Percentiles rank a stretch among this genome's conserved stretches.
These are phyloP conservation scores for Strobilomyces confusus DNA, from an alignment of 768 basidiomycete genomes.

Conservation along the genomic window DNA sequence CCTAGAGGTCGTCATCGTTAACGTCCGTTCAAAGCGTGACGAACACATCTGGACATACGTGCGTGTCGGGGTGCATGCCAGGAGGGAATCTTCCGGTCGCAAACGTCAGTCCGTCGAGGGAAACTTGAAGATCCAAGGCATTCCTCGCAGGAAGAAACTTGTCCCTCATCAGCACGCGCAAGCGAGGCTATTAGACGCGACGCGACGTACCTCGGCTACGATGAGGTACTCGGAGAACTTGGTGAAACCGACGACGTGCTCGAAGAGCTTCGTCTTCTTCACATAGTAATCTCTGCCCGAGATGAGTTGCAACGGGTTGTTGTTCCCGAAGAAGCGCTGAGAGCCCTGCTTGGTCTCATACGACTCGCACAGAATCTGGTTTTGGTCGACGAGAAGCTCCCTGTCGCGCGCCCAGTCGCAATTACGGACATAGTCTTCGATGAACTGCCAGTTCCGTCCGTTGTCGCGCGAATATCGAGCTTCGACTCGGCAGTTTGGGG, in stretches of 20 bases:
- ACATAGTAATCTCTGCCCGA: slow-evolving; percentile 70
- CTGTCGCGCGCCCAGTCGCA: slow-evolving; percentile 90
- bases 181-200: background rate
- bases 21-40: background rate
- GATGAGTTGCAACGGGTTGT: slow-evolving; percentile 74
- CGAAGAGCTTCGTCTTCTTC: slow-evolving; percentile 74
- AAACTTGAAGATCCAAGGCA: slow-evolving; percentile 83
- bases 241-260: slow-evolving; percentile 88
- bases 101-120: slow-evolving; percentile 84
- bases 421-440: slow-evolving; percentile 85
- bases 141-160: slow-evolving; percentile 52
- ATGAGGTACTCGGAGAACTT: slow-evolving; percentile 97
- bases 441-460: slow-evolving; percentile 67
- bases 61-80: slow-evolving; percentile 82
- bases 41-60: slow-evolving; percentile 48
- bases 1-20: slow-evolving; percentile 42
- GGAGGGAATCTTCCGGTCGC: slow-evolving; percentile 89
- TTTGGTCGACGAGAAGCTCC: slow-evolving; percentile 73
- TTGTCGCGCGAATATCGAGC: slow-evolving; percentile 75
- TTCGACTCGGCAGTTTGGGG: slow-evolving; percentile 62
- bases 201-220: slow-evolving; percentile 76
- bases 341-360: slow-evolving; percentile 78
- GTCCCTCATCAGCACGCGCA: slow-evolving; percentile 28
- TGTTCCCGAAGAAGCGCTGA: slow-evolving; percentile 53
- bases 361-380: slow-evolving; percentile 90